Base-by-base conservation (phyloP, 1,284 basidiomycete species). In the Puccinia horiana region DNA sequence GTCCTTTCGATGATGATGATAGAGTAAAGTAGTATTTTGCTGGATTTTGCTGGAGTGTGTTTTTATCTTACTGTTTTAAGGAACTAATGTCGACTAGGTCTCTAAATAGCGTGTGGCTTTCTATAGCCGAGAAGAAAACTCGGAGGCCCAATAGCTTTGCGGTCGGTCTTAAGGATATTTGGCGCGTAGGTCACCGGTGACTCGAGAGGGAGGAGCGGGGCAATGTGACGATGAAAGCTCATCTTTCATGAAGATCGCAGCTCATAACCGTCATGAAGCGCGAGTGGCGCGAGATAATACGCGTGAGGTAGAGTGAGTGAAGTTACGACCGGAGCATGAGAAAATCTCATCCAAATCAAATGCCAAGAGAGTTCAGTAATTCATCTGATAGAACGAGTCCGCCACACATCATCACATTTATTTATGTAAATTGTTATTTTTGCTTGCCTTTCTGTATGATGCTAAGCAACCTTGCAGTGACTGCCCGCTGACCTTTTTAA, bases 371-470 rank as follows among this genome's bases (percentile, higher is more conserved):
- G 58, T 61, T 61, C n/a, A 58, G 56, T 32, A 58, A 58, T n/a
- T n/a, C n/a, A n/a, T n/a, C n/a, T n/a, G n/a, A n/a, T n/a, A n/a
- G n/a, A n/a, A n/a, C n/a, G n/a, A n/a, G n/a, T n/a, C n/a, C n/a
- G n/a, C 3, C 26, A 23, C 52, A 54, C 20, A n/a, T 35, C 32
- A 32, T 26, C 32, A 29, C 11, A 61, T 18, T 47, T 47, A 26
- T 32, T 16, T 32, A 29, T 9, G 6, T 12, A 61, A 8, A 35
- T 35, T 32, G 11, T 35, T 61, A 26, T 32, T 61, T 12, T 61
- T 56, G n/a, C 54, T 56, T 56, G 54, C 54, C 26, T 61, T 61
- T 35, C 58, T 61, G 58, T 61, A 61, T 61, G 29, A 61, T 61
- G 29, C 58, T 29, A 61, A 61, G 29, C 16, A 61, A 26, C 12